Base-by-base conservation (phyloP, 1,284 basidiomycete species). In the Singerocomus inundabilis region DNA sequence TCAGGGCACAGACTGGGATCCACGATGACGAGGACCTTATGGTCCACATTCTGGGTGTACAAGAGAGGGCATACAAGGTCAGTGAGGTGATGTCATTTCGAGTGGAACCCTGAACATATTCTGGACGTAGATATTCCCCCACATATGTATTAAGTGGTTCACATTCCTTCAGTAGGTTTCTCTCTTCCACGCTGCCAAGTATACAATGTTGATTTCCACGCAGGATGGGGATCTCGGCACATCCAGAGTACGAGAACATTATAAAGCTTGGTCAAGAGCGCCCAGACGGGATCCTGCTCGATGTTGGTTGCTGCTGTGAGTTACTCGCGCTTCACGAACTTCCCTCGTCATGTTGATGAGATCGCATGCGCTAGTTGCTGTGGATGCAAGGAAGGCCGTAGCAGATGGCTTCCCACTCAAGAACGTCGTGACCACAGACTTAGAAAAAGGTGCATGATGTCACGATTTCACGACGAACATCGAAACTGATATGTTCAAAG, bases 241-340 rank as follows among this genome's bases (percentile, higher is more conserved):
- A 26, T 2, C 46, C 63, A 8, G 48, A 38, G 9, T 67, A 66
- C 13, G 13, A 46, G 7, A 37, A 13, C 2, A 52, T 64, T 2
- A 34, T 64, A 6, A 48, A 46, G 21, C 53, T 64, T 29, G 63
- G 63, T 8, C 41, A 18, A 30, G 55, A 64, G 26, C 59, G 51
- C 24, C 41, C 50, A 0, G 49, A 54, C 1, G 64, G 44, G 6
- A 52, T 66, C 24, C 33, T 67, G 5, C 31, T 67, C 5, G 65
- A 67, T 21, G 26, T 67, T 11, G 62, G 64, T 16, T 55, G 54
- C 13, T 66, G 65, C 18, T 60, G 65, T 66, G 31, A 49, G 63
- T 55, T 4, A n/a, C 31, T 7, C 7, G 7, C 16, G 11, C 12
- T 15, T 5, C 2, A 1, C 6, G 6, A 11, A 21, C 13, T 21